Base-by-base conservation (phyloP, 208 protist species). In the Wallacemonas sp. region DNA sequence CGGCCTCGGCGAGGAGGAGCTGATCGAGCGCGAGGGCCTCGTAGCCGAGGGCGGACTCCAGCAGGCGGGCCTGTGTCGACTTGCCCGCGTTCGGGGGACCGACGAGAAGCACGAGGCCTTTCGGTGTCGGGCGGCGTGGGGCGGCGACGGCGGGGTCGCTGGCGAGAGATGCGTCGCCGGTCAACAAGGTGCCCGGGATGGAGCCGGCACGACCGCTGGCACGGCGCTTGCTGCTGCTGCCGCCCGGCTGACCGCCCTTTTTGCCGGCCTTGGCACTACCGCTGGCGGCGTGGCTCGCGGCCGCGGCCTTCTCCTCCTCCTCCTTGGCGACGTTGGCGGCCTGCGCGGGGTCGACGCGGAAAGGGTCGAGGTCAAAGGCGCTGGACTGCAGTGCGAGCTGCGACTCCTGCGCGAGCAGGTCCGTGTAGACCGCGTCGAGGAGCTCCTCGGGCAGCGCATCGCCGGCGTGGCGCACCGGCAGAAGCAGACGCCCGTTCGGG, bases 11-110 rank as follows among this genome's bases (percentile, higher is more conserved):
- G 4, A 65, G 55, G 16, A 93, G 50, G 48, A 94, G 74, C 18
- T 74, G 66, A 55, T 94, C 78, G 3, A 91, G 48, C 33, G 90
- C 74, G 0, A 94, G 52, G 16, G 62, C 36, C 48, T 48, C 54
- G 44, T 76, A 74, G 14, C 46, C 66, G 28, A 68, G 45, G 54
- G 57, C 49, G 25, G 77, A 10, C 20, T 64, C 22, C 28, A 97
- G 78, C 49, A 61, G 55, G 38, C 39, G 38, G 23, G 86, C 78
- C 48, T 93, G 69, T 2, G 76, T 84, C 10, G 88, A 87, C 66
- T 95, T 95, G 5, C 87, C 90, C 22, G 84, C 78, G 50, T 81
- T 72, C 18, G 93, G 86, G 7, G 93, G 90, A 0, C 93, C 93
- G 16, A 87, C 66, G 48, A 98, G 33, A 18, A 98, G 49, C 14